phyloP scores from a whole-genome alignment of 495 filamentous ascomycete genomes.

The Patellaria atrata region DNA sequence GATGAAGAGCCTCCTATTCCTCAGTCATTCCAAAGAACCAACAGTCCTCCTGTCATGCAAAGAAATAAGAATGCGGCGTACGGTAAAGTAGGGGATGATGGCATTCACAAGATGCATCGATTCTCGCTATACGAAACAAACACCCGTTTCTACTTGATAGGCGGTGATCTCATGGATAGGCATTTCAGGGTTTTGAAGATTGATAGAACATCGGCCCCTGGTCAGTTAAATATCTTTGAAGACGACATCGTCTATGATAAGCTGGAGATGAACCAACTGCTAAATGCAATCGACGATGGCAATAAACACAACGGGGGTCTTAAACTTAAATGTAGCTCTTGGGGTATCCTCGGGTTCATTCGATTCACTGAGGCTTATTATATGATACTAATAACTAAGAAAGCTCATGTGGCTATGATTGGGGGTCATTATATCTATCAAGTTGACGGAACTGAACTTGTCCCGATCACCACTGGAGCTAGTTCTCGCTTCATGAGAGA shows the following conservation, averaged over 20 bases:
- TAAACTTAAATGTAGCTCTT: slow-evolving; percentile 77
- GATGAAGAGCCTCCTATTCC: slow-evolving; percentile 51
- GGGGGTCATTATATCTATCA: slow-evolving; percentile 94
- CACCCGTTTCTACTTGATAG: slow-evolving; percentile 83
- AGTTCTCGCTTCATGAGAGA: slow-evolving; percentile 57
- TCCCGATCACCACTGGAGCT: slow-evolving; percentile 58
- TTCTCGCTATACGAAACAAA: slow-evolving; percentile 92
- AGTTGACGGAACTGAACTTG: slow-evolving; percentile 85
- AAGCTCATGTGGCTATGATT: slow-evolving; percentile 88
- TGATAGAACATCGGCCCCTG: slow-evolving; percentile 70
- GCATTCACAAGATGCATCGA: slow-evolving; percentile 79
- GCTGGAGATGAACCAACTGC: slow-evolving; percentile 79
- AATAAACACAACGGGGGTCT: slow-evolving; percentile 86
- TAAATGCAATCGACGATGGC: slow-evolving; percentile 91
- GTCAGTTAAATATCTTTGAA: slow-evolving; percentile 70
- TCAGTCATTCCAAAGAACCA: slow-evolving; percentile 47
- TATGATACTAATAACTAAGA: slow-evolving; percentile 91
- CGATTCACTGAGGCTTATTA: slow-evolving; percentile 94
- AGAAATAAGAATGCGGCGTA: slow-evolving; percentile 37
- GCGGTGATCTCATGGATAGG: slow-evolving; percentile 74
- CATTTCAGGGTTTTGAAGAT: slow-evolving; percentile 88
- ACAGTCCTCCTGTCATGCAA: slow-evolving; percentile 38
- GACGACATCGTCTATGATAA: slow-evolving; percentile 91
- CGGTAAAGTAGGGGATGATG: slow-evolving; percentile 50
- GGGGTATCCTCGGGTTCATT: slow-evolving; percentile 90